Percentiles rank a stretch among this genome's conserved stretches.
Evolutionary conservation across 306 rosid species (phyloP).

Genomic region (Castanea sativa): DNA sequence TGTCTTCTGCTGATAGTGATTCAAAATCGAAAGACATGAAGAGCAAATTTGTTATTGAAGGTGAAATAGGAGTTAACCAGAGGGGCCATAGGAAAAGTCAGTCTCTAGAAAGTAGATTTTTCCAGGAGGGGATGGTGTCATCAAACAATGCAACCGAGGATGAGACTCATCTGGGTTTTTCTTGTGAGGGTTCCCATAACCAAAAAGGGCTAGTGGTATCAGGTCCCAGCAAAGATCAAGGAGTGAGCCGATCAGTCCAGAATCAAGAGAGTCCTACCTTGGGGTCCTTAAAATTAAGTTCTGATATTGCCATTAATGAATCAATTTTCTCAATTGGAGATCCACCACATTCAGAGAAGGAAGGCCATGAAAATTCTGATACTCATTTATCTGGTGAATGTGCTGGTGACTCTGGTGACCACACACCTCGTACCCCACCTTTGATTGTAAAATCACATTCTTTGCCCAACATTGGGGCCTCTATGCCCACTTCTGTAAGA

Average conservation of each 20-base stretch:
- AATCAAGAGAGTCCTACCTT: constrained; percentile 18
- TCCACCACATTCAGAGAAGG: constrained; percentile 43
- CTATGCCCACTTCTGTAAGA: constrained; percentile 28
- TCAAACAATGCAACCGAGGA: constrained; percentile 32
- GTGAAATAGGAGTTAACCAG: constrained; percentile 23
- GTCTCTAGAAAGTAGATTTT: constrained; percentile 60
- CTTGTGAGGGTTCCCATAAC: constrained; percentile 36
- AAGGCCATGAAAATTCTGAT: constrained; percentile 46
- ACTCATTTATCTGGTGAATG: constrained; percentile 41
- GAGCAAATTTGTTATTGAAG: constrained; percentile 28
- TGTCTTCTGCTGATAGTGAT: constrained; percentile 36
- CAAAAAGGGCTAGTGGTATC: constrained; percentile 19
- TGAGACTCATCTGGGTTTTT: constrained; percentile 40
- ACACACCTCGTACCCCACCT: constrained; percentile 16
- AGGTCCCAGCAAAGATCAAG: constrained; percentile 32
- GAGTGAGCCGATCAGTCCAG: constrained; percentile 32
- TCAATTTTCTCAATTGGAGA: constrained; percentile 56
- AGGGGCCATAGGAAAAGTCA: constrained; percentile 51
- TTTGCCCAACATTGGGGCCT: constrained; percentile 47
- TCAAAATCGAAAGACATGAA: constrained; percentile 43
- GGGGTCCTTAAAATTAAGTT: constrained; percentile 28
- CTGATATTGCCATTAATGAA: constrained; percentile 33
- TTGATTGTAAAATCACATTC: constrained; percentile 58
- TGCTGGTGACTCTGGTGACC: constrained; percentile 39
- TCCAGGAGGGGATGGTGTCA: constrained; percentile 34